phyloP scores from a whole-genome alignment of 768 basidiomycete species.

The Lactarius quietus region DNA sequence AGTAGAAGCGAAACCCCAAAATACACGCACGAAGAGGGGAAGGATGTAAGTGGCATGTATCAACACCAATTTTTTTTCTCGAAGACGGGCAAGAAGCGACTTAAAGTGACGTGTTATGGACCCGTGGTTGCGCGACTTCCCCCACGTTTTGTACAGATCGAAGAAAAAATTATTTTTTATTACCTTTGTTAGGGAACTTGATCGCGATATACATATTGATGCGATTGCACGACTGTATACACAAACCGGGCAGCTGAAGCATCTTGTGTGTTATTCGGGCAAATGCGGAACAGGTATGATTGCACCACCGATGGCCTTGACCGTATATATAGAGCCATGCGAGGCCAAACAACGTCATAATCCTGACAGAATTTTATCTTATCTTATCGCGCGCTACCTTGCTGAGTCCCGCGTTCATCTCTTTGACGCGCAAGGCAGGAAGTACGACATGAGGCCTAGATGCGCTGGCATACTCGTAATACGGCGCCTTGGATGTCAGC shows the following conservation, averaged over 20 bases:
- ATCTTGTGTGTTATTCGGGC: no score
- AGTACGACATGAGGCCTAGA: background rate
- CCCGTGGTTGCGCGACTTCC: background rate
- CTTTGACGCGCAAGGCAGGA: background rate
- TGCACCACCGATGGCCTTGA: no score
- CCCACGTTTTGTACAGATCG: background rate
- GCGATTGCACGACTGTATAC: background rate
- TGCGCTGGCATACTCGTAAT: background rate
- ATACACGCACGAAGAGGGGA: background rate
- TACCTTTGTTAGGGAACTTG: background rate
- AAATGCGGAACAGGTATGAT: no score
- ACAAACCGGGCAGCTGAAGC: background rate
- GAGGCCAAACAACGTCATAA: no score
- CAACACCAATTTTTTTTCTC: background rate
- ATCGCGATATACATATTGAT: background rate
- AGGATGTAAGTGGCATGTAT: constrained; percentile 8
- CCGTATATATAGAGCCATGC: no score
- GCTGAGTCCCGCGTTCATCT: no score
- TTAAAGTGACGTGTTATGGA: background rate
- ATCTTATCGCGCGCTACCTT: no score
- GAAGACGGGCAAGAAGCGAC: background rate
- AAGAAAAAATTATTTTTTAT: background rate
- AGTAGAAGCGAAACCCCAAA: constrained; percentile 37
- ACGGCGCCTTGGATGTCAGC: background rate
- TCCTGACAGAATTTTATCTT: no score